Evolutionary conservation across 805 yeast genomes (phyloP), one percentile per base, ranked within the genome.

Genomic region (Yamadazyma endophytica): DNA sequence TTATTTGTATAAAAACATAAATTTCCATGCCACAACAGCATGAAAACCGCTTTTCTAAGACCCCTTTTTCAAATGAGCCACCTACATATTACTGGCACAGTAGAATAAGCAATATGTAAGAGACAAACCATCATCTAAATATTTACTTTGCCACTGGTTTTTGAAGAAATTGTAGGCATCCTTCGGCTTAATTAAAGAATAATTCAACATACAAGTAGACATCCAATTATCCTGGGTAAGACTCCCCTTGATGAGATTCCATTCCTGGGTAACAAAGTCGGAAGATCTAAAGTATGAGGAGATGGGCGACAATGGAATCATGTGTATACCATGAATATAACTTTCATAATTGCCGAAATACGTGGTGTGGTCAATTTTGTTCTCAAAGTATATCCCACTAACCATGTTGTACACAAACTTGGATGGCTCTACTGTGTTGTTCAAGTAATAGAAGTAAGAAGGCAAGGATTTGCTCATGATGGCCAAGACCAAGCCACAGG

Each of bases 261-360:
- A 58, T 44, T 64, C 79, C 45, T 73, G 62, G 25, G 49, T 35
- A 6, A 72, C 76, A 52, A 73, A 77, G 9, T 49, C 45, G 2
- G 79, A 68, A 12, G 61, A 53, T 36, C 89, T 68, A 24, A 80
- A 64, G 37, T 58, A 70, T 1, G 79, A 64, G 15, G 82, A 75
- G 12, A 68, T 64, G 1, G 86, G 82, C 0, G 84, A 79, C 17
- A 75, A 60, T 14, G 89, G 89, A 22, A 82, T 49, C 88, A 82
- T 82, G 52, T 82, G 88, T 37, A 82, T 82, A 4, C 90, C 90
- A 43, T 82, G 86, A 32, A 79, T 80, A 46, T 75, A 82, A 53
- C 80, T 79, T 24, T 61, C 56, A 33, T 70, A 59, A 9, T 29
- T 31, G 4, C 88, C 88, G 48, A 82, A 82, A 47, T 75, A 82